Percentiles rank a stretch among this genome's conserved stretches.
These are phyloP conservation scores for Colletotrichum euphorbiae DNA, from an alignment of 2,329 filamentous ascomycete genomes.

Conservation along the genomic window DNA sequence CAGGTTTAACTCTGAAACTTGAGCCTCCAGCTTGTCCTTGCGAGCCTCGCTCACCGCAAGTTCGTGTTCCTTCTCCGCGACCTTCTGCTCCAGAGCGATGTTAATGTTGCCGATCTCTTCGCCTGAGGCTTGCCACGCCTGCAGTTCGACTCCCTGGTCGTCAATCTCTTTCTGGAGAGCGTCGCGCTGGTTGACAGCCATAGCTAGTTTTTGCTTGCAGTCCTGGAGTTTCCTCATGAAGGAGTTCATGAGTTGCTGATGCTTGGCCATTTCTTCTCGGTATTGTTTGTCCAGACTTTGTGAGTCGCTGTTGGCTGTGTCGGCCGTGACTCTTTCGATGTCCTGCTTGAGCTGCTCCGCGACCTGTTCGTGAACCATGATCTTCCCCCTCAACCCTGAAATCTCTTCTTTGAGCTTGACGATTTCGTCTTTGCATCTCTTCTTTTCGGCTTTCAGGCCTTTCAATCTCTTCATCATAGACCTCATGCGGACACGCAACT, in stretches of 20 bases:
- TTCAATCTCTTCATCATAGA: neutral
- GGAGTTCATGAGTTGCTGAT: neutral
- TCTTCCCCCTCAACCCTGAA: neutral
- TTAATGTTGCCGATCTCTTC: neutral
- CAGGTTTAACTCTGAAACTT: neutral
- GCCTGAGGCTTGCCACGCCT: constrained; percentile 3
- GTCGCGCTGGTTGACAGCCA: neutral
- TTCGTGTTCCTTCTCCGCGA: neutral
- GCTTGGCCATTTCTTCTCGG: neutral
- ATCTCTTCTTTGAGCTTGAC: neutral
- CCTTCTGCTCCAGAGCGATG: neutral
- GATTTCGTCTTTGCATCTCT: neutral
- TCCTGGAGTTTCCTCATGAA: neutral
- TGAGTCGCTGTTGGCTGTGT: neutral
- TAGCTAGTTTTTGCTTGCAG: neutral
- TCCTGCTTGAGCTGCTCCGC: neutral
- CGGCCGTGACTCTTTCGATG: neutral
- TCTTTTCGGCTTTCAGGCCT: neutral
- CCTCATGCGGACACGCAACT: neutral
- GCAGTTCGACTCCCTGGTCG: neutral
- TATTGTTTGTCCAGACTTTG: neutral
- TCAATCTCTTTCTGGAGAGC: constrained; percentile 5
- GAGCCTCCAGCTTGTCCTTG: neutral
- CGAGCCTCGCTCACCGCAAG: neutral
- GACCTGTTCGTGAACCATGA: neutral